These are phyloP conservation scores for Tricholoma saponaceum DNA, from an alignment of 768 basidiomycete genomes.

Conservation along the genomic window DNA sequence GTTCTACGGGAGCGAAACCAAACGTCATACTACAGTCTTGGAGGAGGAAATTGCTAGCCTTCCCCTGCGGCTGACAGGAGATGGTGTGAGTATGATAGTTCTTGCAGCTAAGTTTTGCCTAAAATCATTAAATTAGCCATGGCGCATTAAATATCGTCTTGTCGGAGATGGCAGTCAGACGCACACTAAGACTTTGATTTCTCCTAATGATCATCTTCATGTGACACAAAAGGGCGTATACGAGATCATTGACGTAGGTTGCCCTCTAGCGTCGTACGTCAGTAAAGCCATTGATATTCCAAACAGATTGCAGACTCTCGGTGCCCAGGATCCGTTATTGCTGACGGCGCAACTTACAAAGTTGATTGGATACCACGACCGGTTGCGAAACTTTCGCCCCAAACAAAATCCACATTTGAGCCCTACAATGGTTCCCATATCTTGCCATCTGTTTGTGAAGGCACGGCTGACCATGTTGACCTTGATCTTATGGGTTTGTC, in stretches of 20 bases:
- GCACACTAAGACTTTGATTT: conserved; percentile 39
- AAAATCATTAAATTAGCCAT: conserved; percentile 55
- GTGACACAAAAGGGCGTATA: conserved; percentile 78
- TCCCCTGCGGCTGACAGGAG: conserved; percentile 86
- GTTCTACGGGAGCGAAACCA: conserved; percentile 69
- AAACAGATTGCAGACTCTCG: conserved; percentile 76
- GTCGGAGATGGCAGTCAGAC: conserved; percentile 35
- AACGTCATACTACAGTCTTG: conserved; percentile 59
- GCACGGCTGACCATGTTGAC: conserved; percentile 75
- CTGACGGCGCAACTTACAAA: conserved; percentile 56
- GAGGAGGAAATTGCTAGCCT: conserved; percentile 71
- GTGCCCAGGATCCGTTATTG: conserved; percentile 72
- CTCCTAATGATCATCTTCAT: conserved; percentile 67
- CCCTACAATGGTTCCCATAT: conserved; percentile 70
- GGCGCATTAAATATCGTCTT: conserved; percentile 75
- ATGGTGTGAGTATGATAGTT: conserved; percentile 55
- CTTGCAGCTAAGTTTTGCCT: neutral
- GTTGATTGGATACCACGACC: conserved; percentile 84
- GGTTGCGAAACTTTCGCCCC: conserved; percentile 59
- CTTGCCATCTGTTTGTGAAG: conserved; percentile 77
- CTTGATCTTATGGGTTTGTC: conserved; percentile 70
- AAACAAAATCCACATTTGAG: conserved; percentile 54
- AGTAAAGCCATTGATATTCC: conserved; percentile 12
- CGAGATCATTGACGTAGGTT: conserved; percentile 62
- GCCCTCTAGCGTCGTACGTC: neutral